These are phyloP conservation scores for Globisporangium iwayamae DNA, from an alignment of 352 stramenopile species.

Conservation along the genomic window DNA sequence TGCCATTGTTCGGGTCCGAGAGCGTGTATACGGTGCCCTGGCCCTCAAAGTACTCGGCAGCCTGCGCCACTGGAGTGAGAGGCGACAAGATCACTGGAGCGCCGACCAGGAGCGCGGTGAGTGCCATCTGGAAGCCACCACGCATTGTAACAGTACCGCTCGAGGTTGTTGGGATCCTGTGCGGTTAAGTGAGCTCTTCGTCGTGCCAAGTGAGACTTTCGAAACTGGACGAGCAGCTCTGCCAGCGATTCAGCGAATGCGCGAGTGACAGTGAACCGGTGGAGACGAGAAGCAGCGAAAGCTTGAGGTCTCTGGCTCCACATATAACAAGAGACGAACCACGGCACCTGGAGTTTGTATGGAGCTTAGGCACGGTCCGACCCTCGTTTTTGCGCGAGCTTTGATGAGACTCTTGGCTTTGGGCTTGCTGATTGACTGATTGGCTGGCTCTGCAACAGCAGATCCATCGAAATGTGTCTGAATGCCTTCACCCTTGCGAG, in stretches of 20 bases:
- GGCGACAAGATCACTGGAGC: constrained; percentile 6
- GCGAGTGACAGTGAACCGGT: background rate
- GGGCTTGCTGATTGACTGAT: background rate
- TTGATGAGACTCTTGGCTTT: background rate
- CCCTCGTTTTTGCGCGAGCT: background rate
- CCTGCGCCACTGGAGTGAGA: background rate
- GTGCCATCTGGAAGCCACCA: background rate
- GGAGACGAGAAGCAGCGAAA: background rate
- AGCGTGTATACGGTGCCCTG: constrained; percentile 48
- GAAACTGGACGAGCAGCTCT: constrained; percentile 1
- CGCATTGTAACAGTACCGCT: background rate
- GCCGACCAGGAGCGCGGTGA: constrained; percentile 7
- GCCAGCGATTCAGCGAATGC: background rate
- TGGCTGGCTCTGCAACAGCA: background rate
- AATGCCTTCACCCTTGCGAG: background rate
- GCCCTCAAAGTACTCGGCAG: constrained; percentile 30
- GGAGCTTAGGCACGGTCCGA: background rate
- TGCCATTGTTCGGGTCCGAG: constrained; percentile 31
- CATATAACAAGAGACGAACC: background rate
- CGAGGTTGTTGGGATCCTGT: background rate
- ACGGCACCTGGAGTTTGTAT: background rate
- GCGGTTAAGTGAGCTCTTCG: constrained; percentile 6
- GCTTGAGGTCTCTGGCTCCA: constrained; percentile 4
- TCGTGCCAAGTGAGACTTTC: constrained; percentile 8
- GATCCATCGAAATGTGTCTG: background rate